These are phyloP conservation scores for Tricholoma saponaceum DNA, from an alignment of 768 basidiomycete genomes.

Conservation along the genomic window DNA sequence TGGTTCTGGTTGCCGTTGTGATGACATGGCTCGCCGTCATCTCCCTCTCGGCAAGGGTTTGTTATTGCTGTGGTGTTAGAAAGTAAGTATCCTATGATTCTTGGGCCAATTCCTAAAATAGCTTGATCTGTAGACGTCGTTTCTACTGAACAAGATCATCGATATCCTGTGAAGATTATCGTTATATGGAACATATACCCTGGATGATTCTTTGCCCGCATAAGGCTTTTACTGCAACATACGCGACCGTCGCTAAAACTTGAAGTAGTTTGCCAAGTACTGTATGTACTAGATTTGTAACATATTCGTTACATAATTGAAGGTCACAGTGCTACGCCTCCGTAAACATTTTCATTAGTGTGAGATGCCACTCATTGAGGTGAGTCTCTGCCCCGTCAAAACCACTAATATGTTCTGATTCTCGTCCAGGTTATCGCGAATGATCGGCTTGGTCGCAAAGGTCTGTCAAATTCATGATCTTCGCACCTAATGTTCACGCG, in stretches of 20 bases:
- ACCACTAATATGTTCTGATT: neutral
- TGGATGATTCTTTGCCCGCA: too few relatives aligned
- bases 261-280: too few relatives aligned
- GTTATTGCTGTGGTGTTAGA: conserved; percentile 65
- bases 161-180: neutral
- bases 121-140: neutral
- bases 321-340: neutral
- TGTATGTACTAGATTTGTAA: too few relatives aligned
- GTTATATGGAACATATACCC: neutral
- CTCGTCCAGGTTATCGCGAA: conserved; percentile 80
- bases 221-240: too few relatives aligned
- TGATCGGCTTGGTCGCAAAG: conserved; percentile 93
- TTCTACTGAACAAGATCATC: neutral
- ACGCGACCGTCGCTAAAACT: too few relatives aligned
- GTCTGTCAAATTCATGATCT: conserved; percentile 33
- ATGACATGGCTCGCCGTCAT: conserved; percentile 60
- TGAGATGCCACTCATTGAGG: conserved; percentile 40
- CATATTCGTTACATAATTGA: too few relatives aligned
- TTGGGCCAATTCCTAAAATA: neutral
- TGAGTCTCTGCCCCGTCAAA: conserved; percentile 14
- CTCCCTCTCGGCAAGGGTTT: conserved; percentile 58
- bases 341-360: neutral
- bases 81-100: conserved; percentile 22
- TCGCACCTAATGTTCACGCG: neutral
- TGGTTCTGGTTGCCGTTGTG: conserved; percentile 54